These are phyloP conservation scores for Geotrichum candidum DNA, from an alignment of 1,139 yeast genomes.

Conservation along the genomic window DNA sequence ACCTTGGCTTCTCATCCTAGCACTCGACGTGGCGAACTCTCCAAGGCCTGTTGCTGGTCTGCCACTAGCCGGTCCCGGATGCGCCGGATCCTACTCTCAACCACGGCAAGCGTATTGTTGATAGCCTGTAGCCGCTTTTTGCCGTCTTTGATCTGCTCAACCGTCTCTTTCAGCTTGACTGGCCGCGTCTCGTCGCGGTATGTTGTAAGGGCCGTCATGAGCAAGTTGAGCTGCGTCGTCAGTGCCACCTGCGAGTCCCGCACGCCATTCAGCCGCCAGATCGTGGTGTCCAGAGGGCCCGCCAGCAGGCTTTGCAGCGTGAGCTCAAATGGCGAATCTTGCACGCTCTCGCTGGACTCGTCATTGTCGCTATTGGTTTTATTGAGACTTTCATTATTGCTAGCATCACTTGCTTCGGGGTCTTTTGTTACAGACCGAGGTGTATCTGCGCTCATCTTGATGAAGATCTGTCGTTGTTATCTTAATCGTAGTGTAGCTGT, in stretches of 20 bases:
- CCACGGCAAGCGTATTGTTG: slow-evolving; percentile 10
- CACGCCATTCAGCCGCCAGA: slow-evolving; percentile 26
- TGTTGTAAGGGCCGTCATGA: slow-evolving; percentile 24
- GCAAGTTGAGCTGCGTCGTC: slow-evolving; percentile 23
- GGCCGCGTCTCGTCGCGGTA: slow-evolving; percentile 24
- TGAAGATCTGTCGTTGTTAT: neutral
- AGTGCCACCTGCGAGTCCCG: slow-evolving; percentile 29
- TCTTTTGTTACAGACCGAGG: neutral
- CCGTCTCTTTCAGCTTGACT: slow-evolving; percentile 21
- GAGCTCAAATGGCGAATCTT: slow-evolving; percentile 22
- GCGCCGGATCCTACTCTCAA: slow-evolving; percentile 11
- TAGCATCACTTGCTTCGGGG: neutral
- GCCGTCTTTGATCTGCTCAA: slow-evolving; percentile 22
- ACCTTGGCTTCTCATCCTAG: neutral
- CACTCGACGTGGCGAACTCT: slow-evolving; percentile 4
- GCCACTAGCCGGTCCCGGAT: slow-evolving; percentile 5
- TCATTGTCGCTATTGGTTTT: neutral
- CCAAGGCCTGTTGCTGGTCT: neutral
- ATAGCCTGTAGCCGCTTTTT: slow-evolving; percentile 23
- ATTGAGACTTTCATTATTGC: neutral
- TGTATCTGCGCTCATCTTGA: neutral
- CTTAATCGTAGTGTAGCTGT: neutral
- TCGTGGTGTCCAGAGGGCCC: slow-evolving; percentile 27
- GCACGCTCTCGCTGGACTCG: neutral
- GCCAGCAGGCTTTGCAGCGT: slow-evolving; percentile 25